Conservation (phyloP, 192 early-diverging fungal species). For the Irineochytrium annulatum region DNA sequence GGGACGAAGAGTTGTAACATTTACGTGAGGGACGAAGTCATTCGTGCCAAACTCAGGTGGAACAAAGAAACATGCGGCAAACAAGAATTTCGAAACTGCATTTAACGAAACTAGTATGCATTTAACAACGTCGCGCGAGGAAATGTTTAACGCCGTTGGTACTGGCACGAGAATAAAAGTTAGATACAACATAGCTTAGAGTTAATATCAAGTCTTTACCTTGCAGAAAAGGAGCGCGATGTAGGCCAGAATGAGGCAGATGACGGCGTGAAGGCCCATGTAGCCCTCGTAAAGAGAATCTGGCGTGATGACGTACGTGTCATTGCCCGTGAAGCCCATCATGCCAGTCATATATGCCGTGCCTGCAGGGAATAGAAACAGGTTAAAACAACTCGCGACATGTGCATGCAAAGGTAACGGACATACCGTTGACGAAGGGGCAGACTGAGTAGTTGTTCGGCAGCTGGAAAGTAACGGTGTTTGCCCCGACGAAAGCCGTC, state of each 20-base stretch:
- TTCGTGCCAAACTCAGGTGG: too few species aligned
- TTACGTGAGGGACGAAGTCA: too few species aligned
- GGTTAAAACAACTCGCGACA: background rate
- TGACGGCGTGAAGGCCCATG: background rate
- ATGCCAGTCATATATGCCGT: background rate
- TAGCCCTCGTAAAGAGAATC: background rate
- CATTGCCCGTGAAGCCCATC: background rate
- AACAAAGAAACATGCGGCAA: too few species aligned
- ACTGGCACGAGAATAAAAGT: too few species aligned
- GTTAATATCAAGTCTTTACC: background rate
- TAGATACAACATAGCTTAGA: too few species aligned
- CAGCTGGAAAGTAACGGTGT: background rate
- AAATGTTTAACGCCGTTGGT: too few species aligned
- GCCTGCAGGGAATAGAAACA: background rate
- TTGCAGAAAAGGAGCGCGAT: background rate
- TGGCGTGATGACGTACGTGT: background rate
- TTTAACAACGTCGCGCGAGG: too few species aligned
- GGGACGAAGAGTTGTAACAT: too few species aligned
- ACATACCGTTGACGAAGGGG: conserved; percentile 1
- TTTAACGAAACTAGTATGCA: too few species aligned
- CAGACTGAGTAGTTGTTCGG: conserved; percentile 3
- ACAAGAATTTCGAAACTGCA: too few species aligned
- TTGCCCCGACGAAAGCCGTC: background rate
- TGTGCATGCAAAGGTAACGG: background rate
- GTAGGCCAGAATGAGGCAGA: conserved; percentile 1